These are phyloP conservation scores for Tagetes erecta DNA, from an alignment of 129 eudicot species.

Conservation along the genomic window DNA sequence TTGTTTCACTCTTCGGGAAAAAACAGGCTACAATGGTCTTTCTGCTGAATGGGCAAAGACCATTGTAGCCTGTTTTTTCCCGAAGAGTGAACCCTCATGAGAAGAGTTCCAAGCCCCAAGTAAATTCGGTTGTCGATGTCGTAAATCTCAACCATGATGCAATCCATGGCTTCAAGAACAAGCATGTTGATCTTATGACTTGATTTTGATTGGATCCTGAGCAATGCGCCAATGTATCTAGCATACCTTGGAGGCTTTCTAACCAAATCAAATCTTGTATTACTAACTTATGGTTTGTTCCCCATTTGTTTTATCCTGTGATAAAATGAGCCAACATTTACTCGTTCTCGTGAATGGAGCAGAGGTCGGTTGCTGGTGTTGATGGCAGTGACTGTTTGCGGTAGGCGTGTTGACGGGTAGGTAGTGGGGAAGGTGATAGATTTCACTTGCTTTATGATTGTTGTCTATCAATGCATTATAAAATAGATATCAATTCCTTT, in stretches of 20 bases:
- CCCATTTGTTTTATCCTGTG: neutral
- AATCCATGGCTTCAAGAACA: constrained; percentile 69
- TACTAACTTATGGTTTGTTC: constrained; percentile 12
- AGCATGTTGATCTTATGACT: constrained; percentile 30
- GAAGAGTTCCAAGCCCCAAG: constrained; percentile 42
- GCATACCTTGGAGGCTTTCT: constrained; percentile 50
- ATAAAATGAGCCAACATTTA: neutral
- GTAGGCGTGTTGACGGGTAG: too few species aligned
- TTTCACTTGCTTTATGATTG: too few species aligned
- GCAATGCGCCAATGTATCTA: constrained; percentile 50
- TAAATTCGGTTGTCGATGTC: constrained; percentile 56
- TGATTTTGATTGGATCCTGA: constrained; percentile 40
- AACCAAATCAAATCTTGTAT: constrained; percentile 44
- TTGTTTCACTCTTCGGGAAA: too few species aligned
- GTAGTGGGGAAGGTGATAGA: too few species aligned
- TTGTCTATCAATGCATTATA: too few species aligned
- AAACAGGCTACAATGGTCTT: too few species aligned
- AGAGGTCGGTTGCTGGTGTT: too few species aligned
- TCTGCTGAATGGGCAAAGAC: constrained; percentile 28
- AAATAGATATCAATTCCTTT: too few species aligned
- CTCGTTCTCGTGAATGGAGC: constrained; percentile 32
- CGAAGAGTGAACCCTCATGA: constrained; percentile 33
- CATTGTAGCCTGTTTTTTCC: constrained; percentile 41
- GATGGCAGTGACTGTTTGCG: too few species aligned
- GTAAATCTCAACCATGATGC: constrained; percentile 56